Base-by-base conservation (phyloP, 352 stramenopile species). In the Globisporangium cystogenes region DNA sequence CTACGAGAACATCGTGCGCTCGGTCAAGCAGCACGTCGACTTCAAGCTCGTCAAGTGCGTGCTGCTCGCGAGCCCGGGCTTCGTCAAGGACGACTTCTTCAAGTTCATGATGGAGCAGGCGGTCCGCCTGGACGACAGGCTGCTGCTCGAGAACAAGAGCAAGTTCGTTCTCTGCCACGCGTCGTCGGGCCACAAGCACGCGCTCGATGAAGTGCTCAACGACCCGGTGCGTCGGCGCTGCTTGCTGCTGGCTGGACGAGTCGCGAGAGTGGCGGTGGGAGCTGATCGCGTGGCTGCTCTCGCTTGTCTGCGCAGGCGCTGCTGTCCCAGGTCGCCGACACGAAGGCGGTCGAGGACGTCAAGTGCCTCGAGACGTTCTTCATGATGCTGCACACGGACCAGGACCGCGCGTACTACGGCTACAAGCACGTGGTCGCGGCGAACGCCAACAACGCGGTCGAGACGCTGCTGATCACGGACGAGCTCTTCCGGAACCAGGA, bases 61-160 rank as follows among this genome's bases (percentile, higher is more conserved):
- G 52, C 67, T 99, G 52, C 54, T 99, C 4, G 97, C 91, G 44
- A 97, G 86, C 59, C 97, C 96, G 15, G 97, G 96, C 16, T 98
- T 98, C 51, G 87, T 98, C 55, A 98, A 99, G 65, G 96, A 99
- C 57, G 96, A 99, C 60, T 99, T 99, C 70, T 96, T 96, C 72
- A 96, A 98, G 70, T 99, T 89, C 59, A 83, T 99, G 65, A 70
- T 90, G 56, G 76, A 95, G 51, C 82, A 98, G 61, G 88, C 91
- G 39, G 70, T 98, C 1, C 80, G 90, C 40, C 76, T 93, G 50
- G 94, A 98, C 57, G 94, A 99, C 67, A 97, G 96, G 53, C 56
- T 91, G 20, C 72, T 99, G 12, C 77, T 98, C 29, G 94, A 99
- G 69, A 97, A 99, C 79, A 98, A 97, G 67, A 55, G 67, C 21